A percentile compares a stretch with the other conserved stretches of the same genome.
phyloP scores from a whole-genome alignment of 768 basidiomycete genomes.

The Pisolithus orientalis region DNA sequence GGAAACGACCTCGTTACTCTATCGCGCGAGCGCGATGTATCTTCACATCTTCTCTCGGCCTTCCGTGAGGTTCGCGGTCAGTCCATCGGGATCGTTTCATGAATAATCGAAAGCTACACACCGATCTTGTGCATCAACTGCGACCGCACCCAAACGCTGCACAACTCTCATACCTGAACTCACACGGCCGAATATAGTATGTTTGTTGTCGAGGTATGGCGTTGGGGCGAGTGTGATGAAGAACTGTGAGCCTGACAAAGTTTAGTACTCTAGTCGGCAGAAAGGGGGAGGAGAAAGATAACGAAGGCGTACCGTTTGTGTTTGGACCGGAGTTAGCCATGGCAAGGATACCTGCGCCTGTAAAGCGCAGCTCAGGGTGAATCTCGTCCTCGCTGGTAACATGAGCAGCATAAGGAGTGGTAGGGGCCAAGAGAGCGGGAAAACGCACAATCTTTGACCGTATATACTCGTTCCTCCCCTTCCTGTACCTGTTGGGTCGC shows the following conservation, averaged over 20 bases:
- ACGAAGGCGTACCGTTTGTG: conserved; percentile 55
- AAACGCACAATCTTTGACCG: conserved; percentile 75
- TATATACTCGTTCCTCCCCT: conserved; percentile 87
- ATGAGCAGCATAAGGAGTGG: not conserved
- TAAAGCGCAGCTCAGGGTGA: conserved; percentile 85
- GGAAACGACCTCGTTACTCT: not conserved
- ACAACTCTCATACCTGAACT: conserved; percentile 88
- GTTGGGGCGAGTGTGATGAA: conserved; percentile 84
- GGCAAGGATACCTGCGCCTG: conserved; percentile 92
- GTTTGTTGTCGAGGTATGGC: conserved; percentile 78
- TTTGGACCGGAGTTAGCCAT: conserved; percentile 99
- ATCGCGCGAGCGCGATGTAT: conserved; percentile 65
- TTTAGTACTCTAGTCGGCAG: conserved; percentile 12
- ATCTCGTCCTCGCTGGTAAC: conserved; percentile 80
- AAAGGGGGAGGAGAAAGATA: conserved; percentile 4
- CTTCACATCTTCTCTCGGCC: conserved; percentile 78
- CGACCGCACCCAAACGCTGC: conserved; percentile 86
- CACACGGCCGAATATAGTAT: conserved; percentile 90
- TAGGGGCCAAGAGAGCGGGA: not conserved
- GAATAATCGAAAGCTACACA: conserved; percentile 29
- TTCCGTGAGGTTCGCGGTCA: not conserved
- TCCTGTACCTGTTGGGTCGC: conserved; percentile 95
- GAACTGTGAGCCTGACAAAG: conserved; percentile 78
- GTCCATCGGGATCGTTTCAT: conserved; percentile 26
- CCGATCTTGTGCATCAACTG: conserved; percentile 85